These are phyloP conservation scores for Diaporthe humulicola DNA, from an alignment of 2,329 filamentous ascomycete species.

Conservation along the genomic window DNA sequence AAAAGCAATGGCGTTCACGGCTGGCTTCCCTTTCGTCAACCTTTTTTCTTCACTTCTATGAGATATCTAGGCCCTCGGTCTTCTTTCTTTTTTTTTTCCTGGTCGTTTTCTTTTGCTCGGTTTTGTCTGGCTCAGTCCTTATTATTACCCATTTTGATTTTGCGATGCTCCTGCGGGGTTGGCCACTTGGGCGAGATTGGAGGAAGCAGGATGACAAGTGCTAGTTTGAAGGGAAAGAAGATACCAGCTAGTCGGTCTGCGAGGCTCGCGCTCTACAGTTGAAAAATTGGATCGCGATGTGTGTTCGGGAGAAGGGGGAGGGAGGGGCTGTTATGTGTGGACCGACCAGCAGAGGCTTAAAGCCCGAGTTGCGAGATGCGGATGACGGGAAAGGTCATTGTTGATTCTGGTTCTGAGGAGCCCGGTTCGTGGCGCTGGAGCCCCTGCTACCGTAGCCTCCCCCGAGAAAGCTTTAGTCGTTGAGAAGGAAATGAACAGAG, in stretches of 20 bases:
- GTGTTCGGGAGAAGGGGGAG: not conserved
- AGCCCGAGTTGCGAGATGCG: not conserved
- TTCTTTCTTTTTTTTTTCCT: slow-evolving; percentile 29
- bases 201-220: not conserved
- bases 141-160: slow-evolving; percentile 32
- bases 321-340: not conserved
- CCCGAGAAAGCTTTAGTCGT: slow-evolving; percentile 8
- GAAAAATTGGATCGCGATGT: not conserved
- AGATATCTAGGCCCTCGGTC: slow-evolving; percentile 33
- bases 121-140: slow-evolving; percentile 21
- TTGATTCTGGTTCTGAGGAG: slow-evolving; percentile 19
- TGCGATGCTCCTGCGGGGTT: slow-evolving; percentile 19
- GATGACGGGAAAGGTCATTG: not conserved
- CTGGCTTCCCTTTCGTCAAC: slow-evolving; percentile 10
- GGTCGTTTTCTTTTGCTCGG: slow-evolving; percentile 3
- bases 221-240: not conserved
- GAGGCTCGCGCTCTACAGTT: not conserved
- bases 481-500: slow-evolving; percentile 17
- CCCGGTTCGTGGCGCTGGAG: not conserved
- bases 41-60: slow-evolving; percentile 32
- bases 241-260: slow-evolving; percentile 17
- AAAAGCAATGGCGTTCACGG: slow-evolving; percentile 38
- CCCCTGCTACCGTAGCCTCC: not conserved
- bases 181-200: not conserved
- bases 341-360: not conserved